These are phyloP conservation scores for Trichothecium roseum DNA, from an alignment of 2,329 filamentous ascomycete species.

Conservation along the genomic window DNA sequence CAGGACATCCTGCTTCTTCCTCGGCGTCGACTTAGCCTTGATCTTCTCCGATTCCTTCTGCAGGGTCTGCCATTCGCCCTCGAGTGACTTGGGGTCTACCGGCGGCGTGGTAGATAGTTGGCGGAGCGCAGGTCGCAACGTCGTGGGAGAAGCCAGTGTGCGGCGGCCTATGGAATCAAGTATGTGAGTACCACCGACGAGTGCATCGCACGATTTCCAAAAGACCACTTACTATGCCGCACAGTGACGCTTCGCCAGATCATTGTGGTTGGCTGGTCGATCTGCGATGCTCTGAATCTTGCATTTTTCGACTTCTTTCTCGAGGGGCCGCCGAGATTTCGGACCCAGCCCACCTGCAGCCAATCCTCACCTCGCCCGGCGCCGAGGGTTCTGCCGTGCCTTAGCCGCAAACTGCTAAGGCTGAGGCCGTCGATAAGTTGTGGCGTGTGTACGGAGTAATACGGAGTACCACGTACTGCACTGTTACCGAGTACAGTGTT, in stretches of 20 bases:
- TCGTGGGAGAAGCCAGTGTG: slow-evolving; percentile 36
- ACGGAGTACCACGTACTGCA: too few species aligned
- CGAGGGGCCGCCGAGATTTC: slow-evolving; percentile 1
- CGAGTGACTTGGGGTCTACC: slow-evolving; percentile 11
- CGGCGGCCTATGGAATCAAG: slow-evolving; percentile 33
- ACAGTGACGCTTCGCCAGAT: slow-evolving; percentile 42
- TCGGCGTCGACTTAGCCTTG: slow-evolving; percentile 9
- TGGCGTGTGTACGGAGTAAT: too few species aligned
- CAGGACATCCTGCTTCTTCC: slow-evolving; percentile 22
- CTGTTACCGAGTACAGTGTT: too few species aligned
- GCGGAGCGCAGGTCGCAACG: slow-evolving; percentile 22
- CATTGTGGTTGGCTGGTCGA: slow-evolving; percentile 29
- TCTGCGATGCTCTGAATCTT: too few species aligned
- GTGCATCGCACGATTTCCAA: too few species aligned
- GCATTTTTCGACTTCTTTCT: slow-evolving; percentile 8
- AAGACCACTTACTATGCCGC: slow-evolving; percentile 48
- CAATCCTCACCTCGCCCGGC: too few species aligned
- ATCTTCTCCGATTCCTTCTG: background rate
- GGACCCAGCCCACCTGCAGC: background rate
- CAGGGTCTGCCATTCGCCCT: background rate
- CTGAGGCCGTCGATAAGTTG: too few species aligned
- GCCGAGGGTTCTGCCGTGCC: too few species aligned
- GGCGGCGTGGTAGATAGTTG: slow-evolving; percentile 19
- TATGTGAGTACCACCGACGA: too few species aligned
- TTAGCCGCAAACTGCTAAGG: too few species aligned